Evolutionary conservation across 2,329 filamentous ascomycete species (phyloP), one percentile per base, ranked within the genome.

Genomic region (Coleophoma crateriformis): DNA sequence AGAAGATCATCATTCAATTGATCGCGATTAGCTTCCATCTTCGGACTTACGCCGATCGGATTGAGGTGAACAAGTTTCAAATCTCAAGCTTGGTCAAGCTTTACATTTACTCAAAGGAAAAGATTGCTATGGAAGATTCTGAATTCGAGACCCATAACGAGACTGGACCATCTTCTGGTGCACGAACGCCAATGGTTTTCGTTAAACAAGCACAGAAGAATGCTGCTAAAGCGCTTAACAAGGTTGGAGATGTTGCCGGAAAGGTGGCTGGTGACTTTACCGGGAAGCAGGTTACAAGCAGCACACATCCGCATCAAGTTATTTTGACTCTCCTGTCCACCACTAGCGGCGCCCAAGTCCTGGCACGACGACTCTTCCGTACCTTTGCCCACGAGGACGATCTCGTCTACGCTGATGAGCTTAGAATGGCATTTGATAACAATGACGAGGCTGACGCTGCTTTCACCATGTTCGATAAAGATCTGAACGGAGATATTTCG

Each of bases 401-500:
- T 15, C 89, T 87, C 0, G 84, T 96, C 5, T 78, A 82, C 17
- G 76, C 85, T 0, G 88, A 90, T 8, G 91, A 96, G 61, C 69
- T 97, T 48, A 84, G 83, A 54, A 73, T 78, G 11, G 90, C 88
- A 1, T 96, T 96, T 59, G 79, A 86, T 10, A 87, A 85, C 20
- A 78, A 85, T 15, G 91, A 96, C 13, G 92, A 96, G 64, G 89
- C 90, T 0, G 87, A 94, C 48, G 87, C 87, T 3, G 91, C 91
- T 0, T 96, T 97, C 61, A 76, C 77, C 58, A 91, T 96, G 75
- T 96, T 96, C 58, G 92, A 97, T 70, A 95, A 94, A 64, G 92
- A 97, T 61, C 82, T 96, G 72, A 97, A 97, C 56, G 92, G 91
- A 4, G 92, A 97, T 62, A 95, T 96, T 45, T 95, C 88, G 1